Percentiles rank a stretch among this genome's conserved stretches.
Evolutionary conservation across 495 filamentous ascomycete genomes (phyloP).

Genomic region (Cairneyella variabilis): DNA sequence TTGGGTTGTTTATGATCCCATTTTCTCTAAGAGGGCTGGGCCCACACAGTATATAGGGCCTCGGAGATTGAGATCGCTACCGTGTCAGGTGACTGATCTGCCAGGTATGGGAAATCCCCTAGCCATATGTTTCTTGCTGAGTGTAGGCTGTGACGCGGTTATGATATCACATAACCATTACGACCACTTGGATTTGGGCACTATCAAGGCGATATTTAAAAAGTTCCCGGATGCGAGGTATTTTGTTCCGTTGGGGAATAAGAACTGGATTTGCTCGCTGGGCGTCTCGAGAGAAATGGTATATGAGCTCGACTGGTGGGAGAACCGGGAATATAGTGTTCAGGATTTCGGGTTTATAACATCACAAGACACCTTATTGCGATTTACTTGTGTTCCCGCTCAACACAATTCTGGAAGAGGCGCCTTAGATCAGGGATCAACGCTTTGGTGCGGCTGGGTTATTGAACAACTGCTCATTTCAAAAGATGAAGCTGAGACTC

Average conservation of each 20-base stretch:
- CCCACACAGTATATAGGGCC: slow-evolving; percentile 44
- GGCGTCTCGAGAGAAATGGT: slow-evolving; percentile 60
- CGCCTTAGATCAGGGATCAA: slow-evolving; percentile 51
- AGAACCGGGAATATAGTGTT: slow-evolving; percentile 30
- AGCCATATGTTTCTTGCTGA: neutral
- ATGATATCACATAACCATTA: slow-evolving; percentile 95
- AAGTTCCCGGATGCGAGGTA: slow-evolving; percentile 77
- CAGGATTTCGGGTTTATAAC: slow-evolving; percentile 32
- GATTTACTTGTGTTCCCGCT: slow-evolving; percentile 74
- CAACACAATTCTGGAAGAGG: slow-evolving; percentile 76
- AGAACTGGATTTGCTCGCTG: slow-evolving; percentile 68
- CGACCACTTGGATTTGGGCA: slow-evolving; percentile 81
- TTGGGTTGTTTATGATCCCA: slow-evolving; percentile 46
- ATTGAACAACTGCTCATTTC: slow-evolving; percentile 40
- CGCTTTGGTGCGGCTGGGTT: slow-evolving; percentile 53
- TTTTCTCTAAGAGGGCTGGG: slow-evolving; percentile 47
- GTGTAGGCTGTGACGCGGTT: slow-evolving; percentile 58
- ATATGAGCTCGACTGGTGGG: slow-evolving; percentile 96
- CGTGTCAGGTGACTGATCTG: slow-evolving; percentile 42
- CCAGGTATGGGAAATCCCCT: slow-evolving; percentile 34
- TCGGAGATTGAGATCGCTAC: slow-evolving; percentile 44
- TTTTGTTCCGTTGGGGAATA: slow-evolving; percentile 84
- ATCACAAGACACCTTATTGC: slow-evolving; percentile 23
- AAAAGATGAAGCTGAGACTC: slow-evolving; percentile 62
- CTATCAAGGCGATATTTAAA: slow-evolving; percentile 63